These are phyloP conservation scores for Angophora floribunda DNA, from an alignment of 345 rosid species.

Conservation along the genomic window DNA sequence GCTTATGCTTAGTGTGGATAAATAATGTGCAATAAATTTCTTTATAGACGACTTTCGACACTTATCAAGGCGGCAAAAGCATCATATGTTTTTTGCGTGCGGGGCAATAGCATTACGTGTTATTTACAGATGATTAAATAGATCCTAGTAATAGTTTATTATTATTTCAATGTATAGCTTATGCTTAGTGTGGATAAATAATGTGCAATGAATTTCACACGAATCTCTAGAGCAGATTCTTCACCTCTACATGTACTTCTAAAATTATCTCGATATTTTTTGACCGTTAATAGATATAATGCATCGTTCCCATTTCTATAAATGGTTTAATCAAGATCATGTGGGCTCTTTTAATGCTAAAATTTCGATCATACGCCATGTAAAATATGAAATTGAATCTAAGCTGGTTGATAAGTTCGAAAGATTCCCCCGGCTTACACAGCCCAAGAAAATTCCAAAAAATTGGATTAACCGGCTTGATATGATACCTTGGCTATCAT, in stretches of 20 bases:
- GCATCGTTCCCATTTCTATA: neutral
- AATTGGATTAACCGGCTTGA: neutral
- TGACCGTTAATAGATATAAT: neutral
- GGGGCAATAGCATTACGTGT: too few species aligned
- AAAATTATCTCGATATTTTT: neutral
- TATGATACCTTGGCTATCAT: neutral
- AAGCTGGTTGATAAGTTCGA: neutral
- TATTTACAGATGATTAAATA: neutral
- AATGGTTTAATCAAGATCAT: neutral
- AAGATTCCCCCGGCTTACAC: neutral
- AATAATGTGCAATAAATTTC: neutral
- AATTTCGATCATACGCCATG: neutral
- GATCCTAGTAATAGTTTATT: neutral
- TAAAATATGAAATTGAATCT: neutral
- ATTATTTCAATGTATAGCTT: neutral
- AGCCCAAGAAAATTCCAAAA: neutral
- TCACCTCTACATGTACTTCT: fast-evolving
- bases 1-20: neutral
- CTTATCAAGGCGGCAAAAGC: too few species aligned
- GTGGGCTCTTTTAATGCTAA: neutral
- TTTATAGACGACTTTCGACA: too few species aligned
- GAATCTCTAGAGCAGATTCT: neutral
- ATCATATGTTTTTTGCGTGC: too few species aligned
- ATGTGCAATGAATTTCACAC: neutral
- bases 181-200: neutral